Percentiles rank a stretch among this genome's conserved stretches.
phyloP scores from a whole-genome alignment of 257 asterid species.

The Nicotiana paniculata region DNA sequence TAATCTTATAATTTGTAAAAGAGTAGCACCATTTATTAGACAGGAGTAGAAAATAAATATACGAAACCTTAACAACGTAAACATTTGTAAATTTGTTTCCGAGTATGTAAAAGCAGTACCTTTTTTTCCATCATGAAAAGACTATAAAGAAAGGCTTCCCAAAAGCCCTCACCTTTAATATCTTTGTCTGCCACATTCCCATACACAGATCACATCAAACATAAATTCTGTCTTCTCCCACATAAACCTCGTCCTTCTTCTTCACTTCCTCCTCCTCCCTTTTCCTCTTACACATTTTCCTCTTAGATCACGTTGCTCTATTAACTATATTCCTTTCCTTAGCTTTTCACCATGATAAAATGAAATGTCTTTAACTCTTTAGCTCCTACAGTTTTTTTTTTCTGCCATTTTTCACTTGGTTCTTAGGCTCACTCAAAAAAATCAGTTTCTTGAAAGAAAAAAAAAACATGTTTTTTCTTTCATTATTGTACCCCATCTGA shows the following conservation, averaged over 20 bases:
- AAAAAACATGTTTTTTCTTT: neutral
- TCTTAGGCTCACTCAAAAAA: neutral
- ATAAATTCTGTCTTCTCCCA: conserved; percentile 19
- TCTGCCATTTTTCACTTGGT: neutral
- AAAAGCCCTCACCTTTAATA: conserved; percentile 55
- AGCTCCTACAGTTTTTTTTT: neutral
- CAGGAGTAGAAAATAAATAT: too few species aligned
- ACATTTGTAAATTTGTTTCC: neutral
- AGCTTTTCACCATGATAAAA: neutral
- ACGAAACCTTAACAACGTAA: too few species aligned
- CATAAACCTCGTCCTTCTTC: conserved; percentile 24
- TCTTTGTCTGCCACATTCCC: conserved; percentile 70
- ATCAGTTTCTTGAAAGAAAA: neutral
- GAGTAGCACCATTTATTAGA: too few species aligned
- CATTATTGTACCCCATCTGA: neutral
- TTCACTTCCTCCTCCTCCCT: conserved; percentile 9
- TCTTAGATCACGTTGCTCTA: neutral
- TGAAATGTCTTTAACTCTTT: neutral
- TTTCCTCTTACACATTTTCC: neutral
- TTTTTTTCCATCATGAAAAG: conserved; percentile 29
- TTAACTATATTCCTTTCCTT: neutral
- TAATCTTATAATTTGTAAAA: too few species aligned
- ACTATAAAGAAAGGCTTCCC: conserved; percentile 32
- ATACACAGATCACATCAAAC: conserved; percentile 32
- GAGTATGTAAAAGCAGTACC: neutral